phyloP scores from a whole-genome alignment of 139 green algal species.

The Chlamydomonas eustigma region DNA sequence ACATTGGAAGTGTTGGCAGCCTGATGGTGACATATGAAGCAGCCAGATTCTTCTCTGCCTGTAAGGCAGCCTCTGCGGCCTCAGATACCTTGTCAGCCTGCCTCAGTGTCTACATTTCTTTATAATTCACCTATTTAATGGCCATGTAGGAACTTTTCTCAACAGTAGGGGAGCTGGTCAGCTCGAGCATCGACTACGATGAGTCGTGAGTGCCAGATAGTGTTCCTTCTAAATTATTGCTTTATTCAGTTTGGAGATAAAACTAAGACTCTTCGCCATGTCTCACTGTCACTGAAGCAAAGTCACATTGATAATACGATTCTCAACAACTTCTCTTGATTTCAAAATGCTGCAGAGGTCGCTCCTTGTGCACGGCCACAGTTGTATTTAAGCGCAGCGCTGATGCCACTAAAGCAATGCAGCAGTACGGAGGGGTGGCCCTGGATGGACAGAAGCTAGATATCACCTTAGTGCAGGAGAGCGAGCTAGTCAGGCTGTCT shows the following conservation, averaged over 20 bases:
- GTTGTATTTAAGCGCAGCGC: slow-evolving; percentile 41
- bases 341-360: slow-evolving; percentile 30
- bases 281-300: too few relatives aligned
- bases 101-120: too few relatives aligned
- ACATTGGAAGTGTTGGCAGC: too few relatives aligned
- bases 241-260: too few relatives aligned
- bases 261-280: too few relatives aligned
- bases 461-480: slow-evolving; percentile 47
- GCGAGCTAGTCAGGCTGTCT: slow-evolving; percentile 27
- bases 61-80: too few relatives aligned
- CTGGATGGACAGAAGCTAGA: slow-evolving; percentile 57
- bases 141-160: neutral
- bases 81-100: too few relatives aligned
- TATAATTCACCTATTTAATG: neutral
- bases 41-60: too few relatives aligned
- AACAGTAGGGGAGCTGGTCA: neutral
- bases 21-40: too few relatives aligned
- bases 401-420: slow-evolving; percentile 35
- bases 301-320: too few relatives aligned
- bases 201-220: neutral
- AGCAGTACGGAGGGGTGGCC: slow-evolving; percentile 53
- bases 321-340: slow-evolving; percentile 6
- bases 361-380: slow-evolving; percentile 42
- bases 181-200: neutral
- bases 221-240: too few relatives aligned